These are phyloP conservation scores for Aspergillus homomorphus DNA, from an alignment of 495 filamentous ascomycete genomes.

Conservation along the genomic window DNA sequence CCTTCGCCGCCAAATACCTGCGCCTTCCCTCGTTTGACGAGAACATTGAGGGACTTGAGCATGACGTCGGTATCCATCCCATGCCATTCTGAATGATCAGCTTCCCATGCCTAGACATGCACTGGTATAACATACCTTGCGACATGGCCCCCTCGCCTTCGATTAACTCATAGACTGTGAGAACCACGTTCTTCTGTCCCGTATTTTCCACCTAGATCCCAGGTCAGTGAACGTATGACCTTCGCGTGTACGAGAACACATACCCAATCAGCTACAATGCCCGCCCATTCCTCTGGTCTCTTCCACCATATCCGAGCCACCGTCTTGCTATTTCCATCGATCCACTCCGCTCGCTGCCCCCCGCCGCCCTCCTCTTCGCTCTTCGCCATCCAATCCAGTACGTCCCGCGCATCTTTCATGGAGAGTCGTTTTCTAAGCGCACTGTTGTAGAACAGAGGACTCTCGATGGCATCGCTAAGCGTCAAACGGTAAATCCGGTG, in stretches of 20 bases:
- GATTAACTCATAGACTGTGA: constrained; percentile 74
- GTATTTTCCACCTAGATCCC: constrained; percentile 61
- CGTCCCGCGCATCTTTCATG: constrained; percentile 58
- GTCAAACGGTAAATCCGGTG: constrained; percentile 70
- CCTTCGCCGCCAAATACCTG: constrained; percentile 89
- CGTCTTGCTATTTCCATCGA: constrained; percentile 42
- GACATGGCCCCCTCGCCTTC: constrained; percentile 62
- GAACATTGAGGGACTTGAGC: constrained; percentile 67
- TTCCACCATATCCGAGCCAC: constrained; percentile 67
- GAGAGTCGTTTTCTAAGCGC: constrained; percentile 53
- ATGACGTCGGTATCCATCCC: constrained; percentile 81
- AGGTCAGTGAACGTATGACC: background rate
- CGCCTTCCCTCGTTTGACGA: constrained; percentile 87
- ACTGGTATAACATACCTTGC: constrained; percentile 46
- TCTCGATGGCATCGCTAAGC: constrained; percentile 57
- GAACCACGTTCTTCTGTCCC: constrained; percentile 67
- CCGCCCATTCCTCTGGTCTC: constrained; percentile 73
- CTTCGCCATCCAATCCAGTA: constrained; percentile 70
- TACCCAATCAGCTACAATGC: constrained; percentile 57
- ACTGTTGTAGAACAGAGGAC: constrained; percentile 56
- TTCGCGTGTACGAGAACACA: constrained; percentile 11
- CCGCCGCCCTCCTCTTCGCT: constrained; percentile 60
- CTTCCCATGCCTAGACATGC: background rate
- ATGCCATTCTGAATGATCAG: constrained; percentile 65
- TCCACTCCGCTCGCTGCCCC: constrained; percentile 63